Evolutionary conservation across 768 basidiomycete species (phyloP).

Genomic region (Boletellus ananas): DNA sequence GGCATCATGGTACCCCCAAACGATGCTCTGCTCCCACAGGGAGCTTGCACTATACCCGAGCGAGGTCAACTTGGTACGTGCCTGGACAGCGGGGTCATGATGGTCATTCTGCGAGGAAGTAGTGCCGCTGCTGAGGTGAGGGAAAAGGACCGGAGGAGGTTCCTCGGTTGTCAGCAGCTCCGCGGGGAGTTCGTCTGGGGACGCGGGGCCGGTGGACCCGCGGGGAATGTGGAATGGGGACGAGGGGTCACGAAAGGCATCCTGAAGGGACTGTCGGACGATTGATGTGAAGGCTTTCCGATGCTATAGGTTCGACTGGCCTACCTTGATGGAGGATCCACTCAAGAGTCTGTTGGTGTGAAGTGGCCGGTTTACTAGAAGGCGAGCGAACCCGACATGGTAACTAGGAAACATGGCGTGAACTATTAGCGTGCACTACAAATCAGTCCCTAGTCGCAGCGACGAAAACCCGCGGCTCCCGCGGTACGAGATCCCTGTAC

Average conservation of each 20-base stretch:
- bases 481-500: too few relatives aligned
- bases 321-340: constrained; percentile 27
- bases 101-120: neutral
- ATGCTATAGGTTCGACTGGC: neutral
- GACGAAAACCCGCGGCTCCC: too few relatives aligned
- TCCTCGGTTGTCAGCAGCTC: constrained; percentile 1
- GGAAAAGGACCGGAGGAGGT: constrained; percentile 2
- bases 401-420: constrained; percentile 9
- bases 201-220: constrained; percentile 55
- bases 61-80: constrained; percentile 39
- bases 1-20: constrained; percentile 77
- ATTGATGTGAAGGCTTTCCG: neutral
- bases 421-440: too few relatives aligned
- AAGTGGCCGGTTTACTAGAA: neutral
- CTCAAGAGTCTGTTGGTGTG: constrained; percentile 10
- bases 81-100: constrained; percentile 31
- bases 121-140: neutral
- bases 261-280: constrained; percentile 50
- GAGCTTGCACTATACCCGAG: constrained; percentile 58
- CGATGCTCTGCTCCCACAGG: constrained; percentile 77
- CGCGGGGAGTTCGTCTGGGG: constrained; percentile 43
- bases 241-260: constrained; percentile 56
- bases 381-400: constrained; percentile 1
- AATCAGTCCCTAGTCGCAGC: too few relatives aligned
- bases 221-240: constrained; percentile 66